Evolutionary conservation across 106 monocot genomes (phyloP).

Genomic region (Hemerocallis citrina): DNA sequence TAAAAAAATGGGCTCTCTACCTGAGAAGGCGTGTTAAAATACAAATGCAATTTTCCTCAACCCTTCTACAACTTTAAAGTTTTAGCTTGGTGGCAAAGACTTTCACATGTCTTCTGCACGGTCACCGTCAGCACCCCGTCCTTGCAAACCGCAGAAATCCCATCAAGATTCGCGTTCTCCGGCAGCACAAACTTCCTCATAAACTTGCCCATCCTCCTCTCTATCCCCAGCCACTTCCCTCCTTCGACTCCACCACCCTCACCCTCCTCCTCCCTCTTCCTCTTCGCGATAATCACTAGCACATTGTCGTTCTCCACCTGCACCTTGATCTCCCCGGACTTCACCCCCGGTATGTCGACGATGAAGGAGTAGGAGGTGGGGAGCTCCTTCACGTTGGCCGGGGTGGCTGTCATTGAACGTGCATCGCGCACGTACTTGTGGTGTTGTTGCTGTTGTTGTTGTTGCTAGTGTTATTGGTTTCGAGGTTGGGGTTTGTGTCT

Average conservation of each 20-base stretch:
- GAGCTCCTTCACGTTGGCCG: conserved; percentile 70
- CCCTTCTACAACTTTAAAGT: too few relatives aligned
- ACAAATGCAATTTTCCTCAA: too few relatives aligned
- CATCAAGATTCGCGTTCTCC: conserved; percentile 31
- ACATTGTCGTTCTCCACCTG: conserved; percentile 34
- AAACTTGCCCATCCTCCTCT: conserved; percentile 67
- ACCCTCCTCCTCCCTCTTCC: conserved; percentile 20
- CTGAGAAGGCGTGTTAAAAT: too few relatives aligned
- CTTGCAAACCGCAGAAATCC: background rate
- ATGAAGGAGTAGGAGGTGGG: conserved; percentile 43
- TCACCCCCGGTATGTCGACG: conserved; percentile 73
- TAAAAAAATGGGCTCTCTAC: too few relatives aligned
- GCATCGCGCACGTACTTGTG: conserved; percentile 52
- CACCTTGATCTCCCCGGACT: conserved; percentile 41
- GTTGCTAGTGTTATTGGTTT: conserved; percentile 24
- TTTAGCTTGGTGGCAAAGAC: too few relatives aligned
- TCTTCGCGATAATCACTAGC: conserved; percentile 38
- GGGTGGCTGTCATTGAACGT: conserved; percentile 52
- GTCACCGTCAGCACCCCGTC: conserved; percentile 69
- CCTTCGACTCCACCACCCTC: too few relatives aligned
- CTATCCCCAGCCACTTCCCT: conserved; percentile 49
- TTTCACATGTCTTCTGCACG: conserved; percentile 50
- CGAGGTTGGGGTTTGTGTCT: too few relatives aligned
- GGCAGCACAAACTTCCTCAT: conserved; percentile 59
- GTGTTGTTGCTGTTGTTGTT: too few relatives aligned